Conservation (phyloP, 345 rosid species). For the Gynandropsis gynandra region DNA sequence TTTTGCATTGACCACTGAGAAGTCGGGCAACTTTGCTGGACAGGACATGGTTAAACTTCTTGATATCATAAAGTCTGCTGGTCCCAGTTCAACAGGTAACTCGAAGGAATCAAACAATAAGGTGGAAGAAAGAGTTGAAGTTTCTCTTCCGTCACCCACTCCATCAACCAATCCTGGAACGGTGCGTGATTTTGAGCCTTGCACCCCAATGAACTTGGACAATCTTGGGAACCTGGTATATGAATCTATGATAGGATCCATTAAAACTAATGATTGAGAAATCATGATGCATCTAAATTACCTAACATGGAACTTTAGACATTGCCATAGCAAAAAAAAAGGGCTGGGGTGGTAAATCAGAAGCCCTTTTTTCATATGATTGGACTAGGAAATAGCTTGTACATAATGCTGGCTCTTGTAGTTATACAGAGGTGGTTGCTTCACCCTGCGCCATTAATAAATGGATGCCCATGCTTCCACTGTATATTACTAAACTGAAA, state of each 20-base stretch:
- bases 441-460: no score
- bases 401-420: no score
- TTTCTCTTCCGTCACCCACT: slow-evolving; percentile 78
- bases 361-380: no score
- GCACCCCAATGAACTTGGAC: no score
- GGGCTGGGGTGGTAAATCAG: no score
- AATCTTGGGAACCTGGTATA: slow-evolving; percentile 12
- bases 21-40: slow-evolving; percentile 48
- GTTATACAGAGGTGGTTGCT: no score
- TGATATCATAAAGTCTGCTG: slow-evolving; percentile 61
- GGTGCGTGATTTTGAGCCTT: slow-evolving; percentile 51
- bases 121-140: slow-evolving; percentile 49
- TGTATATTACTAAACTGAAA: neutral
- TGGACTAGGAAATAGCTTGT: no score
- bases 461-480: slow-evolving; percentile 3
- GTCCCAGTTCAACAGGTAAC: slow-evolving; percentile 27
- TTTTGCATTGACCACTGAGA: slow-evolving; percentile 84
- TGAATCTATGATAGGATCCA: slow-evolving; percentile 23
- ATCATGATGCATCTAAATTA: no score
- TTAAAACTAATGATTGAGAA: slow-evolving; percentile 9
- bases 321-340: no score
- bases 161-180: slow-evolving; percentile 60
- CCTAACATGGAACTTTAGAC: no score
- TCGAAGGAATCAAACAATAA: slow-evolving; percentile 28
- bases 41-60: slow-evolving; percentile 79